phyloP scores from a whole-genome alignment of 2,329 filamentous ascomycete species.

The Monascus ruber region DNA sequence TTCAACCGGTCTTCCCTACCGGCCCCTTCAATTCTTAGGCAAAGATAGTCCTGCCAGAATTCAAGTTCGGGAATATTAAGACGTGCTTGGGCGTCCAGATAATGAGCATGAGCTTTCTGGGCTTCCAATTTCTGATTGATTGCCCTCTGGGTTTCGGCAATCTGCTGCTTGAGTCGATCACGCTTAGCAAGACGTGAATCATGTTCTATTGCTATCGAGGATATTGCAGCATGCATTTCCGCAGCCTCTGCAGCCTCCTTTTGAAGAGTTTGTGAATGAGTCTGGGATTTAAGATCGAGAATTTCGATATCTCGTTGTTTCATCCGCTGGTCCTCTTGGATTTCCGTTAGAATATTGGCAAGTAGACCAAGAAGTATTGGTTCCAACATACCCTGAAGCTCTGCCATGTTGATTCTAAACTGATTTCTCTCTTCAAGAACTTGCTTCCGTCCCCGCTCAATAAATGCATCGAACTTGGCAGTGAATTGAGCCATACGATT shows the following conservation, averaged over 20 bases:
- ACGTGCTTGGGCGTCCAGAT: slow-evolving; percentile 70
- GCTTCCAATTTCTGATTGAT: slow-evolving; percentile 36
- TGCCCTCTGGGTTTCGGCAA: slow-evolving; percentile 37
- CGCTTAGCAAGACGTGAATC: slow-evolving; percentile 44
- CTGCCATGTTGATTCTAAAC: slow-evolving; percentile 80
- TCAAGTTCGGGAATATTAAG: slow-evolving; percentile 89
- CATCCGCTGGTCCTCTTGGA: slow-evolving; percentile 77
- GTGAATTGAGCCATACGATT: slow-evolving; percentile 93
- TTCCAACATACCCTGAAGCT: slow-evolving; percentile 63
- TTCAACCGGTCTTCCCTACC: slow-evolving; percentile 75
- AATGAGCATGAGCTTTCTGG: slow-evolving; percentile 45
- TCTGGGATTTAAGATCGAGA: slow-evolving; percentile 43
- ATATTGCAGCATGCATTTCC: slow-evolving; percentile 51
- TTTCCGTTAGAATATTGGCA: slow-evolving; percentile 1
- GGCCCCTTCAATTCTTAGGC: slow-evolving; percentile 78
- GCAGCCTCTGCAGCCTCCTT: slow-evolving; percentile 51
- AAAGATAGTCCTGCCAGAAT: slow-evolving; percentile 90
- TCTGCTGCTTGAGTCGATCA: slow-evolving; percentile 45
- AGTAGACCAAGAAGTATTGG: slow-evolving; percentile 2
- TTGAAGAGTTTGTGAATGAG: slow-evolving; percentile 44
- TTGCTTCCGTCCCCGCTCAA: slow-evolving; percentile 78
- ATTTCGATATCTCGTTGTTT: slow-evolving; percentile 82
- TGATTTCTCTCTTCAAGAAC: slow-evolving; percentile 89
- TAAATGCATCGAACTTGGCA: slow-evolving; percentile 80
- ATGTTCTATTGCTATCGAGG: slow-evolving; percentile 44